phyloP scores from a whole-genome alignment of 2,329 filamentous ascomycete species.

The Cladosporium oxysporum region DNA sequence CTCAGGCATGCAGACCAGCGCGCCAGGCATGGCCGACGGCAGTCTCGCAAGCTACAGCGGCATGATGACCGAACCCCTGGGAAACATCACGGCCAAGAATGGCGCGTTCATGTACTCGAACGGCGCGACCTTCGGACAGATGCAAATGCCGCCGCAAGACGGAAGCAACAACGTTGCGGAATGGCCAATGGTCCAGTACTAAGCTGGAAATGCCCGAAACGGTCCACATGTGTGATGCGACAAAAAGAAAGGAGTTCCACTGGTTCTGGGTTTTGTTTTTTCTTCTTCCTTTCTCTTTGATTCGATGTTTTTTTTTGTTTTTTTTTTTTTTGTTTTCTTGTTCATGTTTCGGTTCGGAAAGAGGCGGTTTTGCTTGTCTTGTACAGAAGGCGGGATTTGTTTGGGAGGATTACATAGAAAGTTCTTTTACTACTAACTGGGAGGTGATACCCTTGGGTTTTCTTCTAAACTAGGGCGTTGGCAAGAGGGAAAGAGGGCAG shows the following conservation, averaged over 20 bases:
- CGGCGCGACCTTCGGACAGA: conserved; percentile 17
- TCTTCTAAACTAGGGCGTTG: conserved; percentile 2
- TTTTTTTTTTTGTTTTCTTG: not conserved
- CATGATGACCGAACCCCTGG: conserved; percentile 14
- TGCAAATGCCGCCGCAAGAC: conserved; percentile 28
- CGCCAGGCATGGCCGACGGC: conserved; percentile 7
- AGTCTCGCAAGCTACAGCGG: not conserved
- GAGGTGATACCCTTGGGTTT: conserved; percentile 16
- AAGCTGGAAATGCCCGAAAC: not conserved
- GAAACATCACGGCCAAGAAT: not conserved
- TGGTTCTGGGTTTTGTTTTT: not conserved
- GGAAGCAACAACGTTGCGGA: conserved; percentile 22
- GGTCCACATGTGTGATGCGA: conserved; percentile 2
- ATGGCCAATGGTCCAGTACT: conserved; percentile 33
- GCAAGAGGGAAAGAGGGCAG: not conserved
- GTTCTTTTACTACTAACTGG: not conserved
- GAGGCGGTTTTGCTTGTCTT: not conserved
- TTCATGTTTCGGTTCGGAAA: not conserved
- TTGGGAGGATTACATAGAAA: conserved; percentile 7
- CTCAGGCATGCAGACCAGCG: conserved; percentile 18
- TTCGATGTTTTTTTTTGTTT: not conserved
- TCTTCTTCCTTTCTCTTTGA: not conserved
- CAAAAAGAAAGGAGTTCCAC: not conserved
- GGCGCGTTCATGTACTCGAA: conserved; percentile 13
- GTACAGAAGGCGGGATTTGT: not conserved